These are phyloP conservation scores for Globisporangium paddicum DNA, from an alignment of 352 stramenopile species.

Conservation along the genomic window DNA sequence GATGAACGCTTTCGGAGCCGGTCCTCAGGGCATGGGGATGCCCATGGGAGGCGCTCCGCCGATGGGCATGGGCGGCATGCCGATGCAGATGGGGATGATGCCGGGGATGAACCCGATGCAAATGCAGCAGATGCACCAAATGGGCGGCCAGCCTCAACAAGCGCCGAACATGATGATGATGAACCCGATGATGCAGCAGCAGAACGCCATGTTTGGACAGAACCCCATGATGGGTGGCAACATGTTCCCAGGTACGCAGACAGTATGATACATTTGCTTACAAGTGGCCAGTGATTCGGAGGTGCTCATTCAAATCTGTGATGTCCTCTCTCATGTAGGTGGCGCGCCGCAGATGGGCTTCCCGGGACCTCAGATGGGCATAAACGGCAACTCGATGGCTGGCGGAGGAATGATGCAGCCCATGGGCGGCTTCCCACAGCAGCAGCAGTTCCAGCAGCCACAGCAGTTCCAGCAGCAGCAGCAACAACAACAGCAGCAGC, in stretches of 20 bases:
- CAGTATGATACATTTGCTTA: too few species aligned
- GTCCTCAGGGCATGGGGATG: conserved; percentile 32
- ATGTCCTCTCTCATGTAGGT: conserved; percentile 14
- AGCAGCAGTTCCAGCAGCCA: conserved; percentile 28
- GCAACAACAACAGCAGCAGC: conserved; percentile 34
- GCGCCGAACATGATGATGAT: conserved; percentile 16
- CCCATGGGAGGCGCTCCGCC: conserved; percentile 36
- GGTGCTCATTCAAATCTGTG: not conserved
- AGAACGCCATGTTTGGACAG: conserved; percentile 26
- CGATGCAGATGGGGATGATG: conserved; percentile 26
- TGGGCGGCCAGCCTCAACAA: not conserved
- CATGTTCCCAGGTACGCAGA: conserved; percentile 48
- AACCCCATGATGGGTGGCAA: conserved; percentile 42
- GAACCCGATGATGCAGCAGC: conserved; percentile 34
- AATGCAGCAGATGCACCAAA: conserved; percentile 8
- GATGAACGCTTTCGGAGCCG: conserved; percentile 9
- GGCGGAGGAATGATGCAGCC: conserved; percentile 54
- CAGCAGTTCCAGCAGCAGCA: conserved; percentile 27
- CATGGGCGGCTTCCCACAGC: conserved; percentile 41
- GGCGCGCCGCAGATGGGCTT: conserved; percentile 45
- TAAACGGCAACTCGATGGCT: conserved; percentile 45
- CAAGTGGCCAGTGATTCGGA: too few species aligned
- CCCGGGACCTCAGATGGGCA: conserved; percentile 41
- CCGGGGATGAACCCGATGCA: conserved; percentile 39
- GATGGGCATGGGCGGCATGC: conserved; percentile 30